These are phyloP conservation scores for Babesia gibsoni DNA, from an alignment of 169 alveolate genomes.

Conservation along the genomic window DNA sequence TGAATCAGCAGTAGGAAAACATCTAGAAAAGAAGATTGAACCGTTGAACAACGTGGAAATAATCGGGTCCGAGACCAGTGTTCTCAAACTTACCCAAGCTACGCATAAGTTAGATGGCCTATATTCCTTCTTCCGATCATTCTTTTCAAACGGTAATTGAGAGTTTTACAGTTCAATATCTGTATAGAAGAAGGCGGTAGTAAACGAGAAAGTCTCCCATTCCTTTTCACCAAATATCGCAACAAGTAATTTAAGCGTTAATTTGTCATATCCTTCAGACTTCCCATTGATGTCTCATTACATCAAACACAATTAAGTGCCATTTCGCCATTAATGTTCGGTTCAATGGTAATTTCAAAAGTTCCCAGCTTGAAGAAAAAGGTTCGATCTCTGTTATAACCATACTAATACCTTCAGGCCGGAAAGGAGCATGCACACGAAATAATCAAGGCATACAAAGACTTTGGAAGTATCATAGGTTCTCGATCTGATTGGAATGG, in stretches of 20 bases:
- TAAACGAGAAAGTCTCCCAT: background rate
- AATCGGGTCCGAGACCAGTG: constrained; percentile 50
- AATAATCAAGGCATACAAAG: constrained; percentile 20
- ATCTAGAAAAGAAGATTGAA: background rate
- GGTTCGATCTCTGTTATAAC: background rate
- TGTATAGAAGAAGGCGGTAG: no score
- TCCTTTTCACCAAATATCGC: background rate
- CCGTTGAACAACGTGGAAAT: constrained; percentile 4
- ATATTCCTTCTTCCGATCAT: constrained; percentile 1
- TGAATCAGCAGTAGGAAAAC: background rate
- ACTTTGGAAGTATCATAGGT: constrained; percentile 44
- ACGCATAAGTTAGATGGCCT: constrained; percentile 14
- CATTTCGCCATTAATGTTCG: constrained; percentile 28
- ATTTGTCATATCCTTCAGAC: background rate
- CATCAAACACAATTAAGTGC: constrained; percentile 28
- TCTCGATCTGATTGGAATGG: constrained; percentile 65
- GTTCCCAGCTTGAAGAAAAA: constrained; percentile 21
- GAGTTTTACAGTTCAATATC: background rate
- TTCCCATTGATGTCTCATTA: constrained; percentile 23
- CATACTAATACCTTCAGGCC: background rate
- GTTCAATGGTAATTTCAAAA: constrained; percentile 37
- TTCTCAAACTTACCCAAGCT: constrained; percentile 39
- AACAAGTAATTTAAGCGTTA: constrained; percentile 8
- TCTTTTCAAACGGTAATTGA: constrained; percentile 1
- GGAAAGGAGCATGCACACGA: background rate